Evolutionary conservation across 176 grass and related monocot species (phyloP).

Genomic region (Panicum miliaceum): DNA sequence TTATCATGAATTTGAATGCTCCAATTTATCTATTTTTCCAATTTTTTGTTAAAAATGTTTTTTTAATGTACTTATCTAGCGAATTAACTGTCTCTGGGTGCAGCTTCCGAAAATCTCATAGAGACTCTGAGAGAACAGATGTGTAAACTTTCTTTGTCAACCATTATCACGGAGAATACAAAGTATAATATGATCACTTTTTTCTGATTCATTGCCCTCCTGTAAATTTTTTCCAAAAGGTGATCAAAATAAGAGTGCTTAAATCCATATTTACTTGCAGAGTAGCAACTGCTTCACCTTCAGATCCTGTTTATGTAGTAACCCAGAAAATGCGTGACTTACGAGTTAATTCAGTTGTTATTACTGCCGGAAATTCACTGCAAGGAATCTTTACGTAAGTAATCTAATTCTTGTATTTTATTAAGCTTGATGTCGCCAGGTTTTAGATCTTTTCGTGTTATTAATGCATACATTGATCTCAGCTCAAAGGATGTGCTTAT

Average conservation of each 20-base stretch:
- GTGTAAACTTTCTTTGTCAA: constrained; percentile 89
- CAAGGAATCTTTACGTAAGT: constrained; percentile 92
- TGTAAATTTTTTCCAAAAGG: constrained; percentile 10
- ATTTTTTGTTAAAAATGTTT: neutral
- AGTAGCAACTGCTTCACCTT: constrained; percentile 79
- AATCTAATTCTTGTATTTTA: constrained; percentile 27
- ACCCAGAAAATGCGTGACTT: constrained; percentile 84
- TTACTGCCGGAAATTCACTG: constrained; percentile 69
- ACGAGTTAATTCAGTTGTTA: constrained; percentile 77
- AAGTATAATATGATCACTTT: constrained; percentile 61
- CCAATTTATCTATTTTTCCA: neutral
- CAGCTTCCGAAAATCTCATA: constrained; percentile 74
- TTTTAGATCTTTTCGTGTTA: constrained; percentile 7
- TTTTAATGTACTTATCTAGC: constrained; percentile 9
- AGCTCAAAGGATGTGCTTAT: constrained; percentile 98
- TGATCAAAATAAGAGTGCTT: constrained; percentile 26
- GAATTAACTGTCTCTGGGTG: constrained; percentile 44
- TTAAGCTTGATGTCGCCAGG: neutral
- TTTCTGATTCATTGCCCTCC: constrained; percentile 22
- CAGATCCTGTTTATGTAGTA: constrained; percentile 86
- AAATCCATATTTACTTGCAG: constrained; percentile 53
- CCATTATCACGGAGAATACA: constrained; percentile 73
- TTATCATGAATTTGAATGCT: neutral
- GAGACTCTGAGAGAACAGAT: constrained; percentile 85
- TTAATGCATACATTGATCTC: constrained; percentile 43